Base-by-base conservation (phyloP, 2,329 filamentous ascomycete species). In the Diaporthe helianthi region DNA sequence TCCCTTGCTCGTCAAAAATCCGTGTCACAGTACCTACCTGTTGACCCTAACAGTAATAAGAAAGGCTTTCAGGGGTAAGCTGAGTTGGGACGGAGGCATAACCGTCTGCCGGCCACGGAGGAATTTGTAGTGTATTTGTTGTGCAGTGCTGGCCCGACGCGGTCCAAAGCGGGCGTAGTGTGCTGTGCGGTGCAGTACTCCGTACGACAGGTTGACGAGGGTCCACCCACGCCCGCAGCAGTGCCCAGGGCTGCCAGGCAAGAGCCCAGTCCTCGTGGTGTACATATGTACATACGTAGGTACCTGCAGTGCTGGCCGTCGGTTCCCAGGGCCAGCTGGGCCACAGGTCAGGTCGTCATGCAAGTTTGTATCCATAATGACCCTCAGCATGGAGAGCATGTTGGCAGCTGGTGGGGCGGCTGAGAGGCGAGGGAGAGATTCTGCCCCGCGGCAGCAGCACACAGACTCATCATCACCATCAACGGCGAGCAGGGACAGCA, bases 1-100 rank as follows among this genome's bases (percentile, higher is more conserved):
- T 65, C 24, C 63, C 63, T 66, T 67, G 65, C 52, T 55, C 52
- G 65, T 49, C 46, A 58, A 58, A 58, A 67, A 36, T 36, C 65
- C 58, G 65, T 55, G 46, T 58, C 51, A 55, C 53, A 31, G n/a
- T 58, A 41, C 9, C 26, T 31, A n/a, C n/a, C n/a, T n/a, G n/a
- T n/a, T n/a, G n/a, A n/a, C n/a, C n/a, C n/a, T n/a, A n/a, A n/a
- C n/a, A n/a, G n/a, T 55, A 31, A 44, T 26, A 55, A 29, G 41
- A 24, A 38, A 17, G 36, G 4, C 36, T 38, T 38, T 67, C 64
- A 67, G 64, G 64, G 64, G 64, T 67, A 55, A 55, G 26, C 38
- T 24, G 38, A 33, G 24, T 46, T 54, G 10, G 65, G 41, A 58
- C 52, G 52, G 65, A 67, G 44, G 31, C 44, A 67, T 52, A 58